These are phyloP conservation scores for Clathrus columnatus DNA, from an alignment of 768 basidiomycete genomes.

Conservation along the genomic window DNA sequence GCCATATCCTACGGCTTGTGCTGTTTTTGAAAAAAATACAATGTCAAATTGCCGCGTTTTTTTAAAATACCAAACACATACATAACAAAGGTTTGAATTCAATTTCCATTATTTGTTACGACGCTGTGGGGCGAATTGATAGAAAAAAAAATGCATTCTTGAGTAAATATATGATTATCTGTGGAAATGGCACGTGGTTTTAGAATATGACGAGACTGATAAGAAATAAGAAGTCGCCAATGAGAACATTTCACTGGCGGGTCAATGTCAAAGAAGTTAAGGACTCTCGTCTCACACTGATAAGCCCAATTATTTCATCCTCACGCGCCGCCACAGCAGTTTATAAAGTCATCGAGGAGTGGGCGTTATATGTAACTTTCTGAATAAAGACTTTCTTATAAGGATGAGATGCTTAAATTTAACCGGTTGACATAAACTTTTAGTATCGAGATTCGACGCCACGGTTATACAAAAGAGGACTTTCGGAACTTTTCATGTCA, in stretches of 20 bases:
- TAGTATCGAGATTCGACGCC: too few relatives aligned
- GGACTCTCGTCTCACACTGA: background rate
- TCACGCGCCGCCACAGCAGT: too few relatives aligned
- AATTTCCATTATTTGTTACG: background rate
- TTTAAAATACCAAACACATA: conserved; percentile 15
- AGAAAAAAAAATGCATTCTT: background rate
- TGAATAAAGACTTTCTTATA: too few relatives aligned
- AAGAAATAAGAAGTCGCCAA: background rate
- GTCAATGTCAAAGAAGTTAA: background rate
- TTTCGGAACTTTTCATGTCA: too few relatives aligned
- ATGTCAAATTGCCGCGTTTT: background rate
- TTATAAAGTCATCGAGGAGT: too few relatives aligned
- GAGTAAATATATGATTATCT: background rate
- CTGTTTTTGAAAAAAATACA: conserved; percentile 17
- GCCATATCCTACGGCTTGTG: conserved; percentile 40
- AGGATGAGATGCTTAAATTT: too few relatives aligned
- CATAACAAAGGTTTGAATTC: conserved; percentile 35
- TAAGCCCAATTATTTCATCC: too few relatives aligned
- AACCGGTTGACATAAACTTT: too few relatives aligned
- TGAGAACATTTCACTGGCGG: background rate
- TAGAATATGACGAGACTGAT: background rate
- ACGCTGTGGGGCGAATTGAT: background rate
- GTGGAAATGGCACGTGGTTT: background rate
- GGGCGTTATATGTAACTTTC: too few relatives aligned
- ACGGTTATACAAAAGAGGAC: too few relatives aligned